These are phyloP conservation scores for Saturnispora silvae DNA, from an alignment of 805 yeast genomes.

Conservation along the genomic window DNA sequence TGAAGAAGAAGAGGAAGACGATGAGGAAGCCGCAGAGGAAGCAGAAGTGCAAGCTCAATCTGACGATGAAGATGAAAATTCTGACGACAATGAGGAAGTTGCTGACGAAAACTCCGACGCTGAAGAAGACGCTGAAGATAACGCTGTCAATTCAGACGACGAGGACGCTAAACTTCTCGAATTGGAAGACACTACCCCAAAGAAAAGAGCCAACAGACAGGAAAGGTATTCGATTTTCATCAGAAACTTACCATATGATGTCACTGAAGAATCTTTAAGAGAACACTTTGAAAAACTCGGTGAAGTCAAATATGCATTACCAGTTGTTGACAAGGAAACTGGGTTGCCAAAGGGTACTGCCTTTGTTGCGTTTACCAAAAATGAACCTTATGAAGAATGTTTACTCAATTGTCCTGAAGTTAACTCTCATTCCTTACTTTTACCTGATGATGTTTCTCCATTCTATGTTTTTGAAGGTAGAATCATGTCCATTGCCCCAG, in stretches of 20 bases:
- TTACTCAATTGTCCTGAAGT: constrained; percentile 68
- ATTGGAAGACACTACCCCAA: constrained; percentile 29
- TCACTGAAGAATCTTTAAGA: constrained; percentile 65
- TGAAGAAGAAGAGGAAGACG: constrained; percentile 31
- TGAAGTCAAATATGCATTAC: constrained; percentile 81
- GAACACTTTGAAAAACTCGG: constrained; percentile 83
- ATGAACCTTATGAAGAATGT: constrained; percentile 57
- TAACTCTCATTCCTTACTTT: constrained; percentile 48
- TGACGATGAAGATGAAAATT: constrained; percentile 27
- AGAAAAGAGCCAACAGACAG: constrained; percentile 43
- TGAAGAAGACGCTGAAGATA: constrained; percentile 22
- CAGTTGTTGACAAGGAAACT: constrained; percentile 77
- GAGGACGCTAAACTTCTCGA: constrained; percentile 23
- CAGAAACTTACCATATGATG: constrained; percentile 90
- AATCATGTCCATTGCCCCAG: constrained; percentile 69
- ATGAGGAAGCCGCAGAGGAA: constrained; percentile 30
- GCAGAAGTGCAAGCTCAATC: constrained; percentile 29
- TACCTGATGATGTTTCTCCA: constrained; percentile 88
- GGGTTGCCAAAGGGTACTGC: constrained; percentile 92
- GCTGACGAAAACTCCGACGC: constrained; percentile 27
- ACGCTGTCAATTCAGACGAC: constrained; percentile 21
- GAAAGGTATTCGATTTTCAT: constrained; percentile 72
- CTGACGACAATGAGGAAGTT: constrained; percentile 27
- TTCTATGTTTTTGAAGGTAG: constrained; percentile 89
- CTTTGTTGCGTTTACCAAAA: constrained; percentile 71